A percentile compares a stretch with the other conserved stretches of the same genome.
Evolutionary conservation across 129 eudicot genomes (phyloP).

Genomic region (Tagetes erecta): DNA sequence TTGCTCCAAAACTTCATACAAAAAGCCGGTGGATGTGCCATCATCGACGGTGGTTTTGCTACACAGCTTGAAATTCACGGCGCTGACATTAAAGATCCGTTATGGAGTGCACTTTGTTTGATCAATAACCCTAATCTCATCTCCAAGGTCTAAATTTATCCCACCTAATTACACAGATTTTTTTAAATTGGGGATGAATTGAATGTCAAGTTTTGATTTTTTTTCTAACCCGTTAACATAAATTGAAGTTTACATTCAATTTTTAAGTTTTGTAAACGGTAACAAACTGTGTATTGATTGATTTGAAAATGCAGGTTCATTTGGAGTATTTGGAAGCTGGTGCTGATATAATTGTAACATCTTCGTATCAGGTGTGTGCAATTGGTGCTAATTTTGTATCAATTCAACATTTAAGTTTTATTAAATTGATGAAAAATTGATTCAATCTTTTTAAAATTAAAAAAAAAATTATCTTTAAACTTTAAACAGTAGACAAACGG

Average conservation of each 20-base stretch:
- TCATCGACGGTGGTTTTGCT: slow-evolving; percentile 82
- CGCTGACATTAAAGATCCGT: slow-evolving; percentile 73
- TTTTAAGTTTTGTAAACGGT: too few species aligned
- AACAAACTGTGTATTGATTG: background rate
- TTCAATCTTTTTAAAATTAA: too few species aligned
- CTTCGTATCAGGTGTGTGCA: slow-evolving; percentile 81
- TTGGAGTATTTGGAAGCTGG: slow-evolving; percentile 89
- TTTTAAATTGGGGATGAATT: background rate
- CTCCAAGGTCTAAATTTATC: slow-evolving; percentile 39
- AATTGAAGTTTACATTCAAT: too few species aligned
- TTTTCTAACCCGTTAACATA: too few species aligned
- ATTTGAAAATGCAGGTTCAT: slow-evolving; percentile 57
- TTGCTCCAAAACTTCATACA: slow-evolving; percentile 54
- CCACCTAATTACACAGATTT: too few species aligned
- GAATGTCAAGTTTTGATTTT: background rate
- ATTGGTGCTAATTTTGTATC: background rate
- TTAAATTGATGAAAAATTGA: background rate
- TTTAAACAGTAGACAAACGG: too few species aligned
- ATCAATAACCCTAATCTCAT: slow-evolving; percentile 72
- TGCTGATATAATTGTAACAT: slow-evolving; percentile 79
- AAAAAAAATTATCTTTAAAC: too few species aligned
- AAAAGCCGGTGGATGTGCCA: slow-evolving; percentile 83
- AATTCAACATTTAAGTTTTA: background rate
- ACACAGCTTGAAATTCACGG: slow-evolving; percentile 86
- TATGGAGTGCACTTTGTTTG: slow-evolving; percentile 85